Evolutionary conservation across 1,284 basidiomycete species (phyloP).

Genomic region (Caloboletus firmus): DNA sequence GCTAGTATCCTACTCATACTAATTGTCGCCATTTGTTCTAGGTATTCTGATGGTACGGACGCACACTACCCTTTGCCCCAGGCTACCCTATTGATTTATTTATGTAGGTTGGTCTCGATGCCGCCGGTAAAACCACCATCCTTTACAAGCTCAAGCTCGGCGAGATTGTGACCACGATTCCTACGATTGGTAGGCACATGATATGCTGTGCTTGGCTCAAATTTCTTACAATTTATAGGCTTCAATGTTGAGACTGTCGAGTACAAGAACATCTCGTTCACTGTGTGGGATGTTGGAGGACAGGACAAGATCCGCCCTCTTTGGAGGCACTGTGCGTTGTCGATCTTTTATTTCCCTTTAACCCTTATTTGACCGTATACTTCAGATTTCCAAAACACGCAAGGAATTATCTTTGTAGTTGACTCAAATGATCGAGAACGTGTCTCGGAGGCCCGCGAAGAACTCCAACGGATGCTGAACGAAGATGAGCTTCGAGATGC

Average conservation of each 20-base stretch:
- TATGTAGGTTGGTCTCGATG: slow-evolving; percentile 89
- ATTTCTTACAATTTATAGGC: slow-evolving; percentile 52
- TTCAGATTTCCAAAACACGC: slow-evolving; percentile 99
- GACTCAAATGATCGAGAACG: slow-evolving; percentile 99
- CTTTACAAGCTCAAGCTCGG: slow-evolving; percentile 98
- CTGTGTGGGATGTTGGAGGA: slow-evolving; percentile 89
- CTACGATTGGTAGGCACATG: slow-evolving; percentile 85
- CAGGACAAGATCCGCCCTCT: slow-evolving; percentile 87
- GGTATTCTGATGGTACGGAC: slow-evolving; percentile 71
- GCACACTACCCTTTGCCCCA: slow-evolving; percentile 11
- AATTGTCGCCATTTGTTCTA: slow-evolving; percentile 44
- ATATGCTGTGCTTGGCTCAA: slow-evolving; percentile 9
- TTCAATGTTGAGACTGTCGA: slow-evolving; percentile 98
- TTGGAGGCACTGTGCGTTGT: slow-evolving; percentile 94
- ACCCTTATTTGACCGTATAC: slow-evolving; percentile 14
- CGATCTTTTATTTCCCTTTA: slow-evolving; percentile 24
- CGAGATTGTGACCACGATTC: slow-evolving; percentile 99
- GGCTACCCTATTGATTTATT: slow-evolving; percentile 2
- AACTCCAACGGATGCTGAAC: slow-evolving; percentile 99
- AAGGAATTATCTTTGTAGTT: slow-evolving; percentile 99
- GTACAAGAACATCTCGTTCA: slow-evolving; percentile 92
- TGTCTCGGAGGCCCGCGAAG: slow-evolving; percentile 98
- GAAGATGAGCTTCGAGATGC: slow-evolving; percentile 99
- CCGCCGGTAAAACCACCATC: slow-evolving; percentile 97
- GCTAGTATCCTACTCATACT: slow-evolving; percentile 29